Conservation (phyloP, 192 early-diverging fungal genomes). For the Coemansia aciculifera region DNA sequence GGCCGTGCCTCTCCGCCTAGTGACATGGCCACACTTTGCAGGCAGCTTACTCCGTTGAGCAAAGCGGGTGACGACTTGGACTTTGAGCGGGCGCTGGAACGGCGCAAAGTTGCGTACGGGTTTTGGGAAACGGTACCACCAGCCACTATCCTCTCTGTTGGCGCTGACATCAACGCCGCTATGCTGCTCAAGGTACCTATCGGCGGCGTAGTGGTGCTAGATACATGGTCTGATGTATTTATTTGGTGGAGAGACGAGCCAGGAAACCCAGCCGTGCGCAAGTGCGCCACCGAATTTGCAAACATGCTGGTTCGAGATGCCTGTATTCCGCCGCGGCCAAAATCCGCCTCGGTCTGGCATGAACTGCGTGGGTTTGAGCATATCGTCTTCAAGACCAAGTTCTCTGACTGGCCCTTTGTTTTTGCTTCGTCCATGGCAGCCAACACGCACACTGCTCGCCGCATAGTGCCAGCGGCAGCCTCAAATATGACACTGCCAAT, state of each 20-base stretch:
- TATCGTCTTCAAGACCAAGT: conserved; percentile 53
- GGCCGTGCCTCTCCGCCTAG: conserved; percentile 7
- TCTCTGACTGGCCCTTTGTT: conserved; percentile 54
- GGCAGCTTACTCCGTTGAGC: conserved; percentile 33
- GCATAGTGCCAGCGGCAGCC: neutral
- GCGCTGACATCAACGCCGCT: conserved; percentile 40
- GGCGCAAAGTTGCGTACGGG: conserved; percentile 50
- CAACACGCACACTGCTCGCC: conserved; percentile 10
- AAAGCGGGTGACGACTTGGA: conserved; percentile 40
- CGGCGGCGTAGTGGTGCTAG: conserved; percentile 48
- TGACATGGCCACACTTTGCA: conserved; percentile 30
- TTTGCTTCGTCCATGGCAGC: conserved; percentile 35
- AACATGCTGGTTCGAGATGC: conserved; percentile 41
- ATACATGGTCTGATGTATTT: conserved; percentile 54
- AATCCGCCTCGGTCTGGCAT: conserved; percentile 47
- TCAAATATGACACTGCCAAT: conserved; percentile 21
- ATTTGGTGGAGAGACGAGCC: conserved; percentile 55
- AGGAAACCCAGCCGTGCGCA: conserved; percentile 38
- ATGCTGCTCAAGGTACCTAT: conserved; percentile 41
- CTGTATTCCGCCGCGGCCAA: conserved; percentile 46
- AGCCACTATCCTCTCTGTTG: conserved; percentile 43
- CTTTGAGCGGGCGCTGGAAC: conserved; percentile 48
- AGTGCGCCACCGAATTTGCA: conserved; percentile 46
- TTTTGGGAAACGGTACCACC: conserved; percentile 53
- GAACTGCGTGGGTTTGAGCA: conserved; percentile 51